Percentiles rank a stretch among this genome's conserved stretches.
These are phyloP conservation scores for Zygosaccharomyces bailii DNA, from an alignment of 805 yeast genomes.

Conservation along the genomic window DNA sequence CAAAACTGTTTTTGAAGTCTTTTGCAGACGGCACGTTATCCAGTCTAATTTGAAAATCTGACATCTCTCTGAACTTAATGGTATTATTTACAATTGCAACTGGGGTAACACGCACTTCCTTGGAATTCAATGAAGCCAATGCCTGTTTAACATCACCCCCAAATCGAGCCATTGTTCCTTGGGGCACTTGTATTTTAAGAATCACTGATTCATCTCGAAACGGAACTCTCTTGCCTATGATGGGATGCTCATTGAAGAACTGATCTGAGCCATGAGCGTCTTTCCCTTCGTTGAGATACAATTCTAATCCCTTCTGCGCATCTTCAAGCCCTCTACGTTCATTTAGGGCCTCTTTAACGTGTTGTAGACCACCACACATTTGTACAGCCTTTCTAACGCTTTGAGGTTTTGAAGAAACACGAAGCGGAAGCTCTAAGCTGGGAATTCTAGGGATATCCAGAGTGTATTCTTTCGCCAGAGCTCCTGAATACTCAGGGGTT, in stretches of 20 bases:
- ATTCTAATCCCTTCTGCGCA: slow-evolving; percentile 28
- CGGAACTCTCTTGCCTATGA: slow-evolving; percentile 47
- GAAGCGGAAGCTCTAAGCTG: slow-evolving; percentile 75
- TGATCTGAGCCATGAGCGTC: slow-evolving; percentile 37
- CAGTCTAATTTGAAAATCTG: slow-evolving; percentile 79
- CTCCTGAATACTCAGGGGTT: slow-evolving; percentile 15
- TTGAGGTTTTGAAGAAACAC: slow-evolving; percentile 43
- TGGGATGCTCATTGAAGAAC: slow-evolving; percentile 54
- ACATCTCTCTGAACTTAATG: slow-evolving; percentile 76
- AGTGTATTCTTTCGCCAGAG: slow-evolving; percentile 51
- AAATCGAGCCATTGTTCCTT: slow-evolving; percentile 43
- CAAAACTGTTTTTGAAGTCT: slow-evolving; percentile 31
- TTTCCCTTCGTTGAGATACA: slow-evolving; percentile 39
- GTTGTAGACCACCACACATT: slow-evolving; percentile 62
- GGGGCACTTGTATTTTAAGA: slow-evolving; percentile 59
- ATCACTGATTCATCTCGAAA: slow-evolving; percentile 55
- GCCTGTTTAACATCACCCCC: slow-evolving; percentile 45
- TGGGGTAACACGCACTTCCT: slow-evolving; percentile 49
- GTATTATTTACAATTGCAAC: slow-evolving; percentile 64
- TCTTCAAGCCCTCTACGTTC: slow-evolving; percentile 27
- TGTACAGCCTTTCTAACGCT: slow-evolving; percentile 59
- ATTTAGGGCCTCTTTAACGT: slow-evolving; percentile 34
- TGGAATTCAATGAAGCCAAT: slow-evolving; percentile 34
- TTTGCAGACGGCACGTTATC: slow-evolving; percentile 50
- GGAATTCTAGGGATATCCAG: slow-evolving; percentile 72